Base-by-base conservation (phyloP, 345 rosid species). In the Dimocarpus longan region DNA sequence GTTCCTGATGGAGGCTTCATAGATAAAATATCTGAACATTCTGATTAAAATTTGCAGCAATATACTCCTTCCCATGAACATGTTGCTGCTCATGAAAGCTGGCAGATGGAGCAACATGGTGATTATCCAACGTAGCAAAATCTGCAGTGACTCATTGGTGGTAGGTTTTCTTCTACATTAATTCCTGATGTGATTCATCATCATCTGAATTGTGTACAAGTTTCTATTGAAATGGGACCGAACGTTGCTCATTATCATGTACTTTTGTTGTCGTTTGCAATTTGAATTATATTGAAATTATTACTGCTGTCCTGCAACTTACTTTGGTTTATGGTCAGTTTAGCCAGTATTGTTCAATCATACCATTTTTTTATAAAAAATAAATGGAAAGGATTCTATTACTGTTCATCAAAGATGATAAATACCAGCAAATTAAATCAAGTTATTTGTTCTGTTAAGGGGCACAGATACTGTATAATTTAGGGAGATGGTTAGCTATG, bases 41-140 rank as follows among this genome's bases (percentile, higher is more conserved):
- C 43, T 16, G 10, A 18, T 69, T 71, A 65, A 65, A 19, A 70
- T 74, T 85, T 80, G 84, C 93, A 95, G 99, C 85, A 86, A 77
- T 91, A 90, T 75, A 76, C 84, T 70, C 96, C 97, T 71, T 85
- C 85, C 62, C 98, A 95, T 69, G 87, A 88, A 76, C 93, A 90
- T 0, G 85, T 95, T 50, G 95, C 98, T 74, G 80, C 95, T 52
- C 95, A 84, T n/a, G 98, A 93, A 86, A 95, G 95, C 93, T 95
- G 98, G 98, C 80, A 88, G 70, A 88, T 84, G 91, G 87, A 90
- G 80, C 86, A 95, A 74, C 90, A 91, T 8, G 94, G 91, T 66
- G 89, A 84, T 71, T 89, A 89, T 69, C 76, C 88, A n/a, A 82
- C 76, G 82, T 83, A 88, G 64, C 69, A 77, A 79, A 78, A 79